phyloP scores from a whole-genome alignment of 805 yeast genomes.

The Yarrowia sp. region DNA sequence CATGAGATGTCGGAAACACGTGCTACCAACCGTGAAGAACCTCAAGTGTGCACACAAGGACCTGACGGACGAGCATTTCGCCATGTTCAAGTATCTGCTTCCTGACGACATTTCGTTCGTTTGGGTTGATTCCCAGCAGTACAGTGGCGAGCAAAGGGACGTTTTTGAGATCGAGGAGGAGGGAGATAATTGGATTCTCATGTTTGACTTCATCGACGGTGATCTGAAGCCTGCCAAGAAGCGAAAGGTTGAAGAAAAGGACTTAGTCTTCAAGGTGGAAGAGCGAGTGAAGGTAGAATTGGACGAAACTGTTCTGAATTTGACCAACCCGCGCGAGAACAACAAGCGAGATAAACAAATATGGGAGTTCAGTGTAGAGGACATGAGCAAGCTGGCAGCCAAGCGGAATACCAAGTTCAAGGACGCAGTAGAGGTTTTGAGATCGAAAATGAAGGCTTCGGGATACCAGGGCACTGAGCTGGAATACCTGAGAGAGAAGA shows the following conservation, averaged over 20 bases:
- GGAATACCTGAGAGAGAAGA: conserved; percentile 42
- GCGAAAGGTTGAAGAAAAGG: conserved; percentile 12
- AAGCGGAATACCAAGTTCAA: conserved; percentile 24
- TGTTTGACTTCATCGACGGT: conserved; percentile 81
- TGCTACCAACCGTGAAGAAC: conserved; percentile 20
- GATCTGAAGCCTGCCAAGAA: conserved; percentile 34
- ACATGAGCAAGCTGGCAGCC: conserved; percentile 9
- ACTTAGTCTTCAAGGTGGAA: conserved; percentile 3
- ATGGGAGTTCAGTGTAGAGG: conserved; percentile 6
- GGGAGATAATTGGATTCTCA: conserved; percentile 59
- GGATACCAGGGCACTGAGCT: conserved; percentile 60
- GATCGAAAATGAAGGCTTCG: conserved; percentile 64
- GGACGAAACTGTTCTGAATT: conserved; percentile 20
- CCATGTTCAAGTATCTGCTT: conserved; percentile 64
- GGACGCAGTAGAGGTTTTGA: conserved; percentile 54
- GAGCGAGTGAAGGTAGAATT: conserved; percentile 13
- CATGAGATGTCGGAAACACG: conserved; percentile 30
- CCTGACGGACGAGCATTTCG: conserved; percentile 59
- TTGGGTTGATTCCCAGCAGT: conserved; percentile 63
- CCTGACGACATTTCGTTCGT: conserved; percentile 75
- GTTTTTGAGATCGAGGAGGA: conserved; percentile 57
- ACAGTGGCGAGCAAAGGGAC: conserved; percentile 51
- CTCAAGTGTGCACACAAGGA: conserved; percentile 18
- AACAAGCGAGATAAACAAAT: conserved; percentile 18
- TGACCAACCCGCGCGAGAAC: conserved; percentile 18